Evolutionary conservation across 306 rosid genomes (phyloP).

Genomic region (Echinosophora koreensis): DNA sequence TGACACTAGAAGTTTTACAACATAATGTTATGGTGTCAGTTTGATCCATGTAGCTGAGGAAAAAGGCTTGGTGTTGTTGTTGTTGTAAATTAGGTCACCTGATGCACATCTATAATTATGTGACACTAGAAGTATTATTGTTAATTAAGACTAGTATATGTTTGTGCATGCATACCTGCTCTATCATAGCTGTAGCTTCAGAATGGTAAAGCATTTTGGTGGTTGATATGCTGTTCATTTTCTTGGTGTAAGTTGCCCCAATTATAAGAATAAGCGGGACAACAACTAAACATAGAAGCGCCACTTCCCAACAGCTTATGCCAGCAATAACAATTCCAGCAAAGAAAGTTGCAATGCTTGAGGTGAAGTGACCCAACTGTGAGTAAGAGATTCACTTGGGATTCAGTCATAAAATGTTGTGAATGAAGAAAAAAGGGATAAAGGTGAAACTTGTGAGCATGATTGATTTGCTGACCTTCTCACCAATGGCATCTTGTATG

Average conservation of each 20-base stretch:
- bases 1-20: not conserved
- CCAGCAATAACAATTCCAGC: constrained; percentile 77
- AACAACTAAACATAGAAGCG: constrained; percentile 70
- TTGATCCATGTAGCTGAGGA: too few relatives aligned
- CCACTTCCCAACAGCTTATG: constrained; percentile 78
- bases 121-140: not conserved
- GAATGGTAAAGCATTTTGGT: constrained; percentile 72
- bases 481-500: constrained; percentile 88
- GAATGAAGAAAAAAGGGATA: not conserved
- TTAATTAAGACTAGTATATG: not conserved
- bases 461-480: constrained; percentile 62
- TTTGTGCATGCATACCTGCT: constrained; percentile 61
- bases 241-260: constrained; percentile 84
- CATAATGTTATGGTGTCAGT: too few relatives aligned
- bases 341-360: constrained; percentile 74
- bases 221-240: constrained; percentile 70
- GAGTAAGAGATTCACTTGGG: constrained; percentile 19
- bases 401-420: constrained; percentile 10
- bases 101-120: not conserved
- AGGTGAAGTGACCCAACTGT: constrained; percentile 82
- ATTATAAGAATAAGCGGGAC: constrained; percentile 78
- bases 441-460: constrained; percentile 22
- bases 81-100: not conserved
- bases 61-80: too few relatives aligned
- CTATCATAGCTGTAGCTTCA: constrained; percentile 77